Conservation (phyloP, 192 early-diverging fungal genomes). For the Funneliformis geosporum region DNA sequence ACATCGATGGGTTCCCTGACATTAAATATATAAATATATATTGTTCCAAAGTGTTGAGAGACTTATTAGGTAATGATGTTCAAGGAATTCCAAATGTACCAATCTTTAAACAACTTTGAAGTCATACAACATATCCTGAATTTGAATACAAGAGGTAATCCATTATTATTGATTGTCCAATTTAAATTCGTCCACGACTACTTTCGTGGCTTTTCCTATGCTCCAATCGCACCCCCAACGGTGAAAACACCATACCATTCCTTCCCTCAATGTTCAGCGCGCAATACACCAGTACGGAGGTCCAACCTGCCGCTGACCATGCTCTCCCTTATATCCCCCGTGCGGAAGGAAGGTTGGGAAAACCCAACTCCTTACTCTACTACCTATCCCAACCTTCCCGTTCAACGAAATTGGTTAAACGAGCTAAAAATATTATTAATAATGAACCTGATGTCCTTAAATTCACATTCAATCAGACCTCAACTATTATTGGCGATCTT, state of each 20-base stretch:
- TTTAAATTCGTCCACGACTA: constrained; percentile 6
- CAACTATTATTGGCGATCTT: not conserved
- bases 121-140: too few relatives aligned
- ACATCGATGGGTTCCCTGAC: not conserved
- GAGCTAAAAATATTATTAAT: not conserved
- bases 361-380: not conserved
- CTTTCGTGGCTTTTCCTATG: not conserved
- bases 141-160: constrained; percentile 8
- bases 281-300: constrained; percentile 7
- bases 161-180: not conserved
- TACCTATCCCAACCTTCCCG: constrained; percentile 17
- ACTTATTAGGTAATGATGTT: not conserved
- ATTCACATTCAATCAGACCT: not conserved
- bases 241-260: constrained; percentile 26
- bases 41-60: not conserved
- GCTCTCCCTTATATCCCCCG: constrained; percentile 4
- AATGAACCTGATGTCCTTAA: not conserved
- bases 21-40: not conserved
- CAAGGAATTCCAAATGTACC: not conserved
- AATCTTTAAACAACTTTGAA: not conserved
- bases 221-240: constrained; percentile 8
- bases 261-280: constrained; percentile 24
- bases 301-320: constrained; percentile 26
- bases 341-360: constrained; percentile 18
- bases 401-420: not conserved